Percentiles rank a stretch among this genome's conserved stretches.
Conservation (phyloP, 2,329 filamentous ascomycete species). For the Davidsoniella neocaledoniae region DNA sequence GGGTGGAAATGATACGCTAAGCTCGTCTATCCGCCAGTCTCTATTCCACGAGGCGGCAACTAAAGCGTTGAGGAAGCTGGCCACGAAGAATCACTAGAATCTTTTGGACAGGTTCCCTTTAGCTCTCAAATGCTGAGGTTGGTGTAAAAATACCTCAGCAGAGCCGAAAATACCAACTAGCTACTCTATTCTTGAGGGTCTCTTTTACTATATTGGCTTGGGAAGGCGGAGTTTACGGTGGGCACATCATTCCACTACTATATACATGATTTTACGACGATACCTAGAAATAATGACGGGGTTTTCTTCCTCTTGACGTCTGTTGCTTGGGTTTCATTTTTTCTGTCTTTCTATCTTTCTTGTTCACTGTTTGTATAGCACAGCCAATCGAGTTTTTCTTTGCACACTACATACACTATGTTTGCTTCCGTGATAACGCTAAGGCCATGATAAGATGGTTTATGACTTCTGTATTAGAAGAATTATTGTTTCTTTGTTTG, state of each 20-base stretch:
- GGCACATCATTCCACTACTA: too few relatives aligned
- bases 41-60: conserved; percentile 10
- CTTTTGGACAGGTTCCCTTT: neutral
- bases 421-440: too few relatives aligned
- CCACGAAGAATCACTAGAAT: neutral
- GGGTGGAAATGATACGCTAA: conserved; percentile 7
- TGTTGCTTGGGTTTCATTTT: neutral
- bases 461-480: too few relatives aligned
- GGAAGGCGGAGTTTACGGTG: neutral
- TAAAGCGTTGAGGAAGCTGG: conserved; percentile 9
- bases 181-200: neutral
- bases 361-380: neutral
- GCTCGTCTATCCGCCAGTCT: conserved; percentile 4
- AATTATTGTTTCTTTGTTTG: too few relatives aligned
- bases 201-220: neutral
- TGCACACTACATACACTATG: too few relatives aligned
- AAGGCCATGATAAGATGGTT: too few relatives aligned
- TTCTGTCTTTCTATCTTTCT: neutral
- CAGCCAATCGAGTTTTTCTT: neutral
- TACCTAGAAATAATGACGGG: neutral
- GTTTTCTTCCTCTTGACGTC: too few relatives aligned
- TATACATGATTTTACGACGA: neutral
- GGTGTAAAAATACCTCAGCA: too few relatives aligned
- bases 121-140: too few relatives aligned
- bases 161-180: too few relatives aligned